phyloP scores from a whole-genome alignment of 2,329 filamentous ascomycete species.

The Hymenoscyphus fraxineus region DNA sequence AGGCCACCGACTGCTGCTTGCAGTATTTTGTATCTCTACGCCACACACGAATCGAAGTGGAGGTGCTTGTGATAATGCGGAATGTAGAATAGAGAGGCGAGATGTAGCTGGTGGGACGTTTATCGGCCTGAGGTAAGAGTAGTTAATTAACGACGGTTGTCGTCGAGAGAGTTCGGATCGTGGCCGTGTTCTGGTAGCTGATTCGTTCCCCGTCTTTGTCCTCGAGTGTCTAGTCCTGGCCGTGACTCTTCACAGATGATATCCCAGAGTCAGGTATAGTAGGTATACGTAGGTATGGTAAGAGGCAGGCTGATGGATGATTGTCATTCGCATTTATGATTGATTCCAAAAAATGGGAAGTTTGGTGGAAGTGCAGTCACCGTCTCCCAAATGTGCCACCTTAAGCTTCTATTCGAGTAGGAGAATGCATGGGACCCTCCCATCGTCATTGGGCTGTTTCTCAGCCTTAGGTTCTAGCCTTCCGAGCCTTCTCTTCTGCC shows the following conservation, averaged over 20 bases:
- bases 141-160: neutral
- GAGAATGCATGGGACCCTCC: no score
- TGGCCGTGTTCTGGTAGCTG: neutral
- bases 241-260: neutral
- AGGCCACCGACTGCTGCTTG: conserved; percentile 14
- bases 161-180: neutral
- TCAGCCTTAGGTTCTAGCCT: no score
- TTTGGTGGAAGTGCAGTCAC: neutral
- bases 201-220: neutral
- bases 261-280: neutral
- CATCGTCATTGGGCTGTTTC: no score
- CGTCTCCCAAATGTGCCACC: neutral
- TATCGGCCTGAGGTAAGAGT: neutral
- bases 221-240: neutral
- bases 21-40: neutral
- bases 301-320: neutral
- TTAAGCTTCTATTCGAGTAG: no score
- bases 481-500: neutral
- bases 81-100: neutral
- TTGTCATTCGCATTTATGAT: neutral
- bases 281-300: neutral
- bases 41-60: neutral
- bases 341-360: neutral
- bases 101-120: neutral
- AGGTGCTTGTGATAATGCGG: neutral